phyloP scores from a whole-genome alignment of 306 rosid species.

The Pyrus pyrifolia region DNA sequence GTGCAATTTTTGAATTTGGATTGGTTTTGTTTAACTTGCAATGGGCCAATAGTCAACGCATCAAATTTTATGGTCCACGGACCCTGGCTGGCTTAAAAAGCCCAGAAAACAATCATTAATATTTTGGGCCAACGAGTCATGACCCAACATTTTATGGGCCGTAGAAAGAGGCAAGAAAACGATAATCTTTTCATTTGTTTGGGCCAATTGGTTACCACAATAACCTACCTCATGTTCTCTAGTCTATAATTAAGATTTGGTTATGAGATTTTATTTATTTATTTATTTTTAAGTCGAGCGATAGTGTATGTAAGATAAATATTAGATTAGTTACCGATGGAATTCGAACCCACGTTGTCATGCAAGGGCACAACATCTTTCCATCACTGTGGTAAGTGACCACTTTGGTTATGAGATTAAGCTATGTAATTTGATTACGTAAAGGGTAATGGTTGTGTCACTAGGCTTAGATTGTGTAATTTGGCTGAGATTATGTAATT shows the following conservation, averaged over 20 bases:
- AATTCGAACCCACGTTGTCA: no score
- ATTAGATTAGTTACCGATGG: fast-evolving
- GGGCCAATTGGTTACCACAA: no score
- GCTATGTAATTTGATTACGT: neutral
- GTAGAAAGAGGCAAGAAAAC: neutral
- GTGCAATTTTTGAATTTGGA: no score
- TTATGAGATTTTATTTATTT: neutral
- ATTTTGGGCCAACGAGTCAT: no score
- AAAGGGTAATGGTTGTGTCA: neutral
- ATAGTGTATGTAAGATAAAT: no score
- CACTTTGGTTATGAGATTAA: neutral
- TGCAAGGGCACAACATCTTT: no score
- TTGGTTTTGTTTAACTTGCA: no score
- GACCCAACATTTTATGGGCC: neutral
- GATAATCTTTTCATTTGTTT: no score
- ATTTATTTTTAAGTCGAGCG: neutral
- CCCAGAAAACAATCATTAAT: neutral
- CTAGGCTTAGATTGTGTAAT: no score
- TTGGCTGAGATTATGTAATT: no score
- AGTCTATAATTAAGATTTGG: neutral
- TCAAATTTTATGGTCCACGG: neutral
- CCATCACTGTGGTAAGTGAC: fast-evolving
- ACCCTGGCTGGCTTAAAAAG: neutral
- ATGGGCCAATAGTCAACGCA: no score
- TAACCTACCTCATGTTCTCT: no score